phyloP scores from a whole-genome alignment of 106 monocot genomes.

The Apostasia ramifera region DNA sequence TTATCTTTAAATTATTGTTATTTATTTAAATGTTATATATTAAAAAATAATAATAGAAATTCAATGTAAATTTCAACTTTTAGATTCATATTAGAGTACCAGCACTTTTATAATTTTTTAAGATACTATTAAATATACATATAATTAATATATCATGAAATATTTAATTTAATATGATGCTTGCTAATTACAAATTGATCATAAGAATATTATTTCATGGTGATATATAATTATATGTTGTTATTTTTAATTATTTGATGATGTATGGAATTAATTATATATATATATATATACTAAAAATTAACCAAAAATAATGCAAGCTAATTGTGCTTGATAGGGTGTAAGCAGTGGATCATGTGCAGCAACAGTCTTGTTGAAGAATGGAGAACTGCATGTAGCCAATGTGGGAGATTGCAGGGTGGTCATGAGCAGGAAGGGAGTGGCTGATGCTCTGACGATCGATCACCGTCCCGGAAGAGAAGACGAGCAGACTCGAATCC shows the following conservation, averaged over 20 bases:
- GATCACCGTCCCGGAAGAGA: constrained; percentile 50
- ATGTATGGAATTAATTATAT: too few relatives aligned
- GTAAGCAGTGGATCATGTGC: constrained; percentile 65
- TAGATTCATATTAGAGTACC: too few relatives aligned
- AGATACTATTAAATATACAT: neutral
- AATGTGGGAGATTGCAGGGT: constrained; percentile 77
- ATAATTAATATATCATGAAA: neutral
- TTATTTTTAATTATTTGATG: too few relatives aligned
- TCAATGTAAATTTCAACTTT: too few relatives aligned
- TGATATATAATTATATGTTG: neutral
- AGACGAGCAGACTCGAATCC: constrained; percentile 52
- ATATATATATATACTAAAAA: too few relatives aligned
- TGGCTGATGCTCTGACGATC: constrained; percentile 41
- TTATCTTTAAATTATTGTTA: too few relatives aligned
- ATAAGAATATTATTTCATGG: neutral
- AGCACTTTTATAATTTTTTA: neutral
- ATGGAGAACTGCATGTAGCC: constrained; percentile 53
- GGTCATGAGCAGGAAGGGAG: constrained; percentile 38
- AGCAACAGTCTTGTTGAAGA: constrained; percentile 65
- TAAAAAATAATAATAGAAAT: too few relatives aligned
- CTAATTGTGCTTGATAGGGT: constrained; percentile 25
- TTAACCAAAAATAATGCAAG: neutral
- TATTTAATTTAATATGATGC: neutral
- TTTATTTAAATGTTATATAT: too few relatives aligned
- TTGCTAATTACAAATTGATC: neutral